These are phyloP conservation scores for Micractinium conductrix DNA, from an alignment of 139 green algal species.

Conservation along the genomic window DNA sequence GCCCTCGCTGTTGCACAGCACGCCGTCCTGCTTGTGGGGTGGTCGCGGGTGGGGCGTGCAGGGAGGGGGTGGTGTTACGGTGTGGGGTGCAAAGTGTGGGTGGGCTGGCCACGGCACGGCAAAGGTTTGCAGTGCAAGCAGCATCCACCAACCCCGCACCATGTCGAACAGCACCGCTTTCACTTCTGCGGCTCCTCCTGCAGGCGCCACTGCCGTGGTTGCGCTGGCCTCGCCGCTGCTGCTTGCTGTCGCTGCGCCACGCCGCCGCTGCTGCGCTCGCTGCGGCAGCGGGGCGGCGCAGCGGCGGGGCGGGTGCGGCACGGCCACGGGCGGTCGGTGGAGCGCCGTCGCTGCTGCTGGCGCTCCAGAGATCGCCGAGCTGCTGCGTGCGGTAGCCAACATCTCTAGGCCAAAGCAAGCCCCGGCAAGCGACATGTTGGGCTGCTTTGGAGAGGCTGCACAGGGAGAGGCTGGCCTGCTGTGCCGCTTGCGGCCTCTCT, in stretches of 20 bases:
- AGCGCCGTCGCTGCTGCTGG: too few relatives aligned
- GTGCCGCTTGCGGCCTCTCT: too few relatives aligned
- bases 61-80: not conserved
- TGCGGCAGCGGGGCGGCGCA: too few relatives aligned
- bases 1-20: constrained; percentile 41
- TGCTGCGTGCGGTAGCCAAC: too few relatives aligned
- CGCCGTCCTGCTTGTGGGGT: constrained; percentile 18
- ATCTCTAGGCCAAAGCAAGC: too few relatives aligned
- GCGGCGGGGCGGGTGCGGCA: too few relatives aligned
- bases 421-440: too few relatives aligned
- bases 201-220: not conserved
- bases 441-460: too few relatives aligned
- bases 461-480: too few relatives aligned
- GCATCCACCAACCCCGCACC: too few relatives aligned
- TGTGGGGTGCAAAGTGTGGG: not conserved
- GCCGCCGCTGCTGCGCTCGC: constrained; percentile 6
- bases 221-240: not conserved
- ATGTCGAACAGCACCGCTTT: constrained; percentile 73
- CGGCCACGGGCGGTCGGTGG: too few relatives aligned
- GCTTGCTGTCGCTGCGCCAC: not conserved
- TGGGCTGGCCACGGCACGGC: not conserved
- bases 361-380: too few relatives aligned
- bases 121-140: not conserved
- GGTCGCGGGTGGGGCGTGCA: not conserved
- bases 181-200: constrained; percentile 25